Evolutionary conservation across 352 stramenopile species (phyloP), one percentile per base, ranked within the genome.

Genomic region (Phytophthora vignae): DNA sequence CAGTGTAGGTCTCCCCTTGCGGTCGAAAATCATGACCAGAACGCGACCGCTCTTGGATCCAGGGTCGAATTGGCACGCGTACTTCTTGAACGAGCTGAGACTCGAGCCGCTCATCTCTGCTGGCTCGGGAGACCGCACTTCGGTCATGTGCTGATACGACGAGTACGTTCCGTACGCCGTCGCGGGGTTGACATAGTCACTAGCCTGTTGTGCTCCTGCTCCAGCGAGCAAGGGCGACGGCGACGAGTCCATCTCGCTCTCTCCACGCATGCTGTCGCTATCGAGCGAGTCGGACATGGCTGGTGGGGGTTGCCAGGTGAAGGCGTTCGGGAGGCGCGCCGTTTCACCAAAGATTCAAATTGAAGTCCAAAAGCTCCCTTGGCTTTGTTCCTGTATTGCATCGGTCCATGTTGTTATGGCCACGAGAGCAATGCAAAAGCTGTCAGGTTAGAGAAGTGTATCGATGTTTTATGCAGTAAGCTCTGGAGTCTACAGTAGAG

Each of bases 21-120:
- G 54, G 46, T 87, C 77, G 60, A 90, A 90, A 25, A 81, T 29
- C 62, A 90, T 76, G 31, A 81, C 67, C n/a, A 83, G 55, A 49
- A 80, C 73, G 25, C 78, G 73, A 0, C 73, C 76, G 48, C 76
- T 79, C 64, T 85, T 84, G 12, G 78, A 21, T 11, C 60, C 67
- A 58, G 78, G 69, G 22, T 85, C 78, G 48, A 85, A 85, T 56
- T 80, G 69, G 48, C 78, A 85, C n/a, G 48, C 60, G 29, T 79
- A 82, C 29, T 76, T 78, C 46, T 72, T 74, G 8, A 72, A 50
- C 33, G 71, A 60, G 36, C n/a, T 54, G 27, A 36, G 19, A 66
- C 44, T 71, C 19, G 42, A 74, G 15, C 42, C 49, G 46, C 64
- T 67, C 2, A 63, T 4, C 29, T 52, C 59, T n/a, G 49, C 49